Evolutionary conservation across 2,329 filamentous ascomycete genomes (phyloP), one percentile per base, ranked within the genome.

Genomic region (Pestalotiopsis fici): DNA sequence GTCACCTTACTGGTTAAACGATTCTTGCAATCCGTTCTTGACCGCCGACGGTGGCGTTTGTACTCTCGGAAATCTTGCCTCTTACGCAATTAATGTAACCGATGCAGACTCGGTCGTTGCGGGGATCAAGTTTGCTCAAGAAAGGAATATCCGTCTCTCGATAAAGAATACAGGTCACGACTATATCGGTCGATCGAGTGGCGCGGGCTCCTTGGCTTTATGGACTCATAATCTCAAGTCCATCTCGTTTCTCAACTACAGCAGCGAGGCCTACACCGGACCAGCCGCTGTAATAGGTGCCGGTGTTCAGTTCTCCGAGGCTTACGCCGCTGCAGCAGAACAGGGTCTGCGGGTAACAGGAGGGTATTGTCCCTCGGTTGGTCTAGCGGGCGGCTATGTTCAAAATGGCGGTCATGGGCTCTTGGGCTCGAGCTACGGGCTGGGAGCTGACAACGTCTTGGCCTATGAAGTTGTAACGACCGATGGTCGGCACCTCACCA

Each of bases 391-490:
- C 15, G 84, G 84, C 1, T 86, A 83, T 66, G 78, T 75, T 2
- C 83, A 85, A 70, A 83, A 81, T 2, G 84, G 81, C 12, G 85
- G 85, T 0, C 83, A 86, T 69, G 78, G 77, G 1, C 74, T 79
- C 0, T 74, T 73, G 0, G 50, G 62, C 0, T 63, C 84, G 3
- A 71, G 73, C 1, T 81, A 81, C 50, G 85, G 84, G 0, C 73
- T 87, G 2, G 83, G 72, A 2, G 83, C 83, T 0, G 85, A 86
- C 69, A 80, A 86, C 59, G 77, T 80, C 2, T 65, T 73, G 3
- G 69, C 69, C 21, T 70, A 66, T 3, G 70, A 71, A 23, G 68
- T 73, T 13, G 69, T 70, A 4, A 71, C 71, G 1, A 43, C 50
- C 1, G 66, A 70, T 9, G 71, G 71, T 0, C 47, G n/a, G 3